Base-by-base conservation (phyloP, 2,329 filamentous ascomycete species). In the Hypoxylon sp. region DNA sequence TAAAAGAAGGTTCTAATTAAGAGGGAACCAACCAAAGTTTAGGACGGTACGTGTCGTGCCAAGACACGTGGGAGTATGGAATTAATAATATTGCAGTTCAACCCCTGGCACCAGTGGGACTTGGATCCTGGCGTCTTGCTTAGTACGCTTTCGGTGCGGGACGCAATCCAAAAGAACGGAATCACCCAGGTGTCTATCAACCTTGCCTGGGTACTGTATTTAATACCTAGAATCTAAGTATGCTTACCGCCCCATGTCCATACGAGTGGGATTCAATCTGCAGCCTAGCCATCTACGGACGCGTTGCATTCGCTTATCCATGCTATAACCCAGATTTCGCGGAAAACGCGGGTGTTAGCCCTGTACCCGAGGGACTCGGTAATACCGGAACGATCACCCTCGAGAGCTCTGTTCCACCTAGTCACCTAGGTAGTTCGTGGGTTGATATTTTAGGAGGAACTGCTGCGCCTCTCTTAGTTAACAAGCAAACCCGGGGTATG, bases 1-100 rank as follows among this genome's bases (percentile, higher is more conserved):
- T 53, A 19, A 31, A n/a, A 37, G 19, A 60, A 60, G 29, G 31
- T 56, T 50, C n/a, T 37, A 48, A 53, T 46, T 37, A 48, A 58
- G 46, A 48, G 22, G 52, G 35, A 22, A 24, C 51, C 19, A 35
- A 29, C 19, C 44, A 46, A 33, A 44, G 1, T 54, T n/a, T 55
- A 26, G 14, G 50, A 51, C 26, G 44, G 39, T 10, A 52, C 37
- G 29, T 42, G 33, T 48, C 42, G 29, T 65, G 56, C 56, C 50
- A 65, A 60, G 63, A 61, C 63, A 65, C 63, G 63, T 65, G 63
- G 56, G 57, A 52, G 26, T 51, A 46, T 51, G 44, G 17, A 51
- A 42, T 19, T 37, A 48, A 22, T 56, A 60, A 60, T 48, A 42
- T 56, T 35, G 42, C 29, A 47, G 56, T 39, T n/a, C 51, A 35